Base-by-base conservation (phyloP, 2,329 filamentous ascomycete species). In the Trichoderma cornu-damae region DNA sequence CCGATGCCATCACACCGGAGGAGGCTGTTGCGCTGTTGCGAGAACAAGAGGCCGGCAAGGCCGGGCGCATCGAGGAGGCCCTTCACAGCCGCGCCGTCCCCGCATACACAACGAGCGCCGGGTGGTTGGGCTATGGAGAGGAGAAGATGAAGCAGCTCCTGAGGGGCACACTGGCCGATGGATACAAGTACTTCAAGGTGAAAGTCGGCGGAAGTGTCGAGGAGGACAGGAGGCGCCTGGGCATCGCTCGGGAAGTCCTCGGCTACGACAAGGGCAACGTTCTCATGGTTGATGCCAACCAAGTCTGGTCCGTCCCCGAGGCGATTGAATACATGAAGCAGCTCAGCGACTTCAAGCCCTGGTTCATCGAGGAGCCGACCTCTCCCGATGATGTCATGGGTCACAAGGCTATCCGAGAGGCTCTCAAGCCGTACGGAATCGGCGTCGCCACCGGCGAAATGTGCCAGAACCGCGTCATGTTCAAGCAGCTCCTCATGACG, bases 331-430 rank as follows among this genome's bases (percentile, higher is more conserved):
- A 93, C 77, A 95, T 96, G 90, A 81, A 86, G 68, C 73, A 90
- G 68, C 84, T 96, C 46, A 82, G 82, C 57, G 85, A 91, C 65
- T 96, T 91, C 77, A 88, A 88, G 78, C 88, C 88, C 26, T 94
- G 90, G 88, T 96, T 96, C 76, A 96, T 96, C 69, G 91, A 96
- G 76, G 91, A 96, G 79, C 91, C 91, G 2, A 96, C 91, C 12
- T 90, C 86, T 20, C 91, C 91, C 11, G 91, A 96, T 68, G 91
- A 96, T 70, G 85, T 96, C 59, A 84, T 94, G 56, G 91, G 91
- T 59, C 91, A 96, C 80, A 89, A 88, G 68, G 87, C 89, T 3
- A 85, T 96, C 66, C 85, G 89, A 51, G 87, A 93, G 61, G 90
- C 90, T 3, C 84, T 96, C 9, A 80, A 81, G 65, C 85, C 88